Evolutionary conservation across 2,329 filamentous ascomycete species (phyloP).

Genomic region (Ophiostoma sp.): DNA sequence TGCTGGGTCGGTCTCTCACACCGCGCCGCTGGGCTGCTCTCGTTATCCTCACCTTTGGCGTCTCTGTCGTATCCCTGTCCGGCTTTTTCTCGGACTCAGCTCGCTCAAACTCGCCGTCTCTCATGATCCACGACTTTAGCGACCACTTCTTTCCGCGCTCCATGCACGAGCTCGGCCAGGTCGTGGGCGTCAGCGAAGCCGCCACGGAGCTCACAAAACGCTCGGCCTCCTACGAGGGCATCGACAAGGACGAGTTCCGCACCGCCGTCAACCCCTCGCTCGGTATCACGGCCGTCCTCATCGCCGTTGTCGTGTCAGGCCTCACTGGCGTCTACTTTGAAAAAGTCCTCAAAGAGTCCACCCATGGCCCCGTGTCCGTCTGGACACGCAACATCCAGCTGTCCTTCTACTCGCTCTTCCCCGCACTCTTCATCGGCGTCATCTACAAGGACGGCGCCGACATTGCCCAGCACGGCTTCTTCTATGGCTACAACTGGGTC

Average conservation of each 20-base stretch:
- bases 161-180: slow-evolving; percentile 67
- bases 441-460: slow-evolving; percentile 80
- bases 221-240: slow-evolving; percentile 87
- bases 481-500: slow-evolving; percentile 86
- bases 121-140: slow-evolving; percentile 58
- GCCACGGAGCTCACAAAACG: slow-evolving; percentile 53
- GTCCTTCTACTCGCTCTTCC: slow-evolving; percentile 89
- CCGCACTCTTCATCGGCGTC: slow-evolving; percentile 79
- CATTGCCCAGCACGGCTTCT: slow-evolving; percentile 81
- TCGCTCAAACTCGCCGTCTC: slow-evolving; percentile 37
- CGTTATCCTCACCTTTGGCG: slow-evolving; percentile 71
- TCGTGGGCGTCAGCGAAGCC: slow-evolving; percentile 48
- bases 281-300: slow-evolving; percentile 71
- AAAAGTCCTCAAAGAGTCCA: slow-evolving; percentile 85
- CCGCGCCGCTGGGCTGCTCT: slow-evolving; percentile 74
- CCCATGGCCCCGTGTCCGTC: slow-evolving; percentile 61
- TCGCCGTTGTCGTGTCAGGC: slow-evolving; percentile 74
- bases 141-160: slow-evolving; percentile 72
- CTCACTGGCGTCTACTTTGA: slow-evolving; percentile 84
- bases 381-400: slow-evolving; percentile 96
- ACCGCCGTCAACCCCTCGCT: slow-evolving; percentile 66
- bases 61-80: slow-evolving; percentile 79
- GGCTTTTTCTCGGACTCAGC: slow-evolving; percentile 59
- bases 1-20: slow-evolving; percentile 67
- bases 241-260: slow-evolving; percentile 58